A percentile compares a stretch with the other conserved stretches of the same genome.
Conservation (phyloP, 257 asterid species). For the Mitragyna speciosa region DNA sequence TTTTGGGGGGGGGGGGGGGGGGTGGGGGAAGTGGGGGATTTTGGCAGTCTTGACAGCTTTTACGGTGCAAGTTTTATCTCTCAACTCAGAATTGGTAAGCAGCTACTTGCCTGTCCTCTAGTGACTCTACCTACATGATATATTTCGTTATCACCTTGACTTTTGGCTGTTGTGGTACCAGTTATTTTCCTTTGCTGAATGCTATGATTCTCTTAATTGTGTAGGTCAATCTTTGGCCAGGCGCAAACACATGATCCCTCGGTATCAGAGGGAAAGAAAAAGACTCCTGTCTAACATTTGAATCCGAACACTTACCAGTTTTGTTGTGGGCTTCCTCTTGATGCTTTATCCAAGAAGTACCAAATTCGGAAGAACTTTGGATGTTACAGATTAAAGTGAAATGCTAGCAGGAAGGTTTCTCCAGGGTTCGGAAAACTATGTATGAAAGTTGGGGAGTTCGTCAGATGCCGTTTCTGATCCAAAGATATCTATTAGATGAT, state of each 20-base stretch:
- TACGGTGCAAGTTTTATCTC: too few relatives aligned
- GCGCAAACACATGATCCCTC: conserved; percentile 52
- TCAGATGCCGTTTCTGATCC: background rate
- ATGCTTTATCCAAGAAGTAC: background rate
- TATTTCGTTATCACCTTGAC: background rate
- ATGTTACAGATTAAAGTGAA: background rate
- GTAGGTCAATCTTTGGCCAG: conserved; percentile 73
- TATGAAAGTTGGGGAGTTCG: background rate
- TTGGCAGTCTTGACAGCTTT: too few relatives aligned
- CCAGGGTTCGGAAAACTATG: too few relatives aligned
- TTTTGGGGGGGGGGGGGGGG: too few relatives aligned
- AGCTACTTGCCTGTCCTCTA: background rate
- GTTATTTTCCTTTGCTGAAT: background rate
- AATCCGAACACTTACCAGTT: background rate
- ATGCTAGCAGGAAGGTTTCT: background rate
- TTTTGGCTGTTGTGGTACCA: background rate
- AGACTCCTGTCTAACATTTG: conserved; percentile 34
- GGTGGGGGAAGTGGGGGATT: too few relatives aligned
- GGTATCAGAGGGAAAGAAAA: conserved; percentile 40
- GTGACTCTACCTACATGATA: background rate
- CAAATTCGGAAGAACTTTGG: background rate
- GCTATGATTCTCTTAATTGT: conserved; percentile 2
- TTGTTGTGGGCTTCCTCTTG: background rate
- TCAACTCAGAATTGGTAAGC: too few relatives aligned
- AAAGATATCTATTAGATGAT: too few relatives aligned